Percentiles rank a stretch among this genome's conserved stretches.
Conservation (phyloP, 1,284 basidiomycete species). For the Fomitopsis palustris region DNA sequence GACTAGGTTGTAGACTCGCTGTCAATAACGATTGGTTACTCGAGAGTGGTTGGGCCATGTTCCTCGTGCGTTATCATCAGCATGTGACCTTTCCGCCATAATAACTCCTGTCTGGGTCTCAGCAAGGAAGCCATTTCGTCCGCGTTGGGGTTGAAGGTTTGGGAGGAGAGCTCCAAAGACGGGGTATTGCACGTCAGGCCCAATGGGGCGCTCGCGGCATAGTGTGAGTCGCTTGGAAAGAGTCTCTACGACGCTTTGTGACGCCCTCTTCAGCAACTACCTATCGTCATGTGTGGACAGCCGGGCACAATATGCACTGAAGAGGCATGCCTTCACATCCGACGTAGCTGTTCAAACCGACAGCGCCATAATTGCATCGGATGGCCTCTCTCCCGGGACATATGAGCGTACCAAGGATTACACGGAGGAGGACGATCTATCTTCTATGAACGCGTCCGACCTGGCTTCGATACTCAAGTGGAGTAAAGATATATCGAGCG, state of each 20-base stretch:
- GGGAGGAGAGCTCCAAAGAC: slow-evolving; percentile 59
- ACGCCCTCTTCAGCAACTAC: slow-evolving; percentile 37
- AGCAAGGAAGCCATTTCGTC: slow-evolving; percentile 74
- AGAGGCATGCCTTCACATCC: slow-evolving; percentile 50
- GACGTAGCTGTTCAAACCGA: slow-evolving; percentile 67
- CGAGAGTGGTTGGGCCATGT: slow-evolving; percentile 68
- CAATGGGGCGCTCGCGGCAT: slow-evolving; percentile 73
- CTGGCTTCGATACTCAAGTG: slow-evolving; percentile 62
- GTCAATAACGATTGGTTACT: slow-evolving; percentile 64
- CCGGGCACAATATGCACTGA: slow-evolving; percentile 43
- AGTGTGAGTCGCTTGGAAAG: slow-evolving; percentile 45
- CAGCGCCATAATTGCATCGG: slow-evolving; percentile 35
- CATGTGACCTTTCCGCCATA: not conserved
- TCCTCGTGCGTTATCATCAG: slow-evolving; percentile 40
- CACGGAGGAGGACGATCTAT: slow-evolving; percentile 47
- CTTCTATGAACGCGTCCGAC: slow-evolving; percentile 52
- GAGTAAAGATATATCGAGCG: slow-evolving; percentile 70
- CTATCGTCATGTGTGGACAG: slow-evolving; percentile 44
- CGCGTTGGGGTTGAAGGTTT: slow-evolving; percentile 61
- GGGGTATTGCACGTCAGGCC: slow-evolving; percentile 58
- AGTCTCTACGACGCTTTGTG: not conserved
- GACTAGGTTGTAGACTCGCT: slow-evolving; percentile 41
- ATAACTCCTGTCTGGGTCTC: slow-evolving; percentile 3
- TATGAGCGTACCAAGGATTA: slow-evolving; percentile 34
- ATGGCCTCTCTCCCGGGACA: slow-evolving; percentile 25